Evolutionary conservation across 148 eudicot genomes (phyloP).

Genomic region (Nyssa sinensis): DNA sequence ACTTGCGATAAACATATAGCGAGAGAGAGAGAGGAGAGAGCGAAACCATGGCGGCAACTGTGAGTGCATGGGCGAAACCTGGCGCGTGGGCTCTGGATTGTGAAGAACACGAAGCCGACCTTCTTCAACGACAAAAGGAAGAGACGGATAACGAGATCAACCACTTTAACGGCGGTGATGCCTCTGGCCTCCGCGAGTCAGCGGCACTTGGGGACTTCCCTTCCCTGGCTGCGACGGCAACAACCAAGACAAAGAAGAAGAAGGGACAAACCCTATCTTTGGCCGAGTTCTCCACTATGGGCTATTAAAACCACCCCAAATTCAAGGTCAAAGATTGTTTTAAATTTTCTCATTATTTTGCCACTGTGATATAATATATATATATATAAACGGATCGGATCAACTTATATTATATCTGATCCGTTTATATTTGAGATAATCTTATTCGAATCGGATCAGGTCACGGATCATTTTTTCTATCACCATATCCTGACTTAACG

Average conservation of each 20-base stretch:
- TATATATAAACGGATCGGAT: too few species aligned
- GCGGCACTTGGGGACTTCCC: conserved; percentile 56
- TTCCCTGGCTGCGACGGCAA: conserved; percentile 54
- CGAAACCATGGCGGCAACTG: conserved; percentile 80
- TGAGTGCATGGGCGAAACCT: conserved; percentile 76
- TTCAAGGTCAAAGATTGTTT: conserved; percentile 13
- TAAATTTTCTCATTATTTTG: too few species aligned
- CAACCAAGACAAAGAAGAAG: conserved; percentile 82
- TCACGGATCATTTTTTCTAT: too few species aligned
- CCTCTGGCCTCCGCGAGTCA: conserved; percentile 13
- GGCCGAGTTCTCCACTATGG: conserved; percentile 44
- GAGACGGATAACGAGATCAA: conserved; percentile 9
- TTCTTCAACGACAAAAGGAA: conserved; percentile 29
- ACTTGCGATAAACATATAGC: not conserved
- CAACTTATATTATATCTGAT: too few species aligned
- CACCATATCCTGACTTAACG: too few species aligned
- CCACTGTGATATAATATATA: too few species aligned
- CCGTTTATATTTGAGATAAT: too few species aligned
- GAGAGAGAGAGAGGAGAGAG: conserved; percentile 21
- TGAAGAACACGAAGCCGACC: conserved; percentile 76
- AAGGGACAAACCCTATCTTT: conserved; percentile 56
- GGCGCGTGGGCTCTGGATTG: conserved; percentile 96
- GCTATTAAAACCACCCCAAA: conserved; percentile 15
- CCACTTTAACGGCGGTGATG: conserved; percentile 11
- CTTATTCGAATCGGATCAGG: too few species aligned